phyloP scores from a whole-genome alignment of 441 rosid species.

The Gossypium trilobum region DNA sequence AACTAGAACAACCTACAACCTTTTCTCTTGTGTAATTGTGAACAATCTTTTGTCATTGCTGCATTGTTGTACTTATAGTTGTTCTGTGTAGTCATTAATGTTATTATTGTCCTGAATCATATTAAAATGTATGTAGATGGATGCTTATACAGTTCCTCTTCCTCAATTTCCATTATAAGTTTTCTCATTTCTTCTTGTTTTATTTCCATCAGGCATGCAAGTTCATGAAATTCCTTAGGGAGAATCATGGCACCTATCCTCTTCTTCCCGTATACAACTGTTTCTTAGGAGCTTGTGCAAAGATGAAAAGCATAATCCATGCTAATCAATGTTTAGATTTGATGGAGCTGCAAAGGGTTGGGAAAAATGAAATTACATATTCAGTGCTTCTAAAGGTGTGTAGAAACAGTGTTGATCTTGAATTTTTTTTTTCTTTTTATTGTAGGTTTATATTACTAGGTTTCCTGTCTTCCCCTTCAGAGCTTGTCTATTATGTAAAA shows the following conservation, averaged over 20 bases:
- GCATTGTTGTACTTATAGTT: conserved; percentile 2
- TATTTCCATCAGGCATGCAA: conserved; percentile 52
- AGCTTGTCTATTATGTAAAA: not conserved
- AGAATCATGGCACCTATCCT: conserved; percentile 36
- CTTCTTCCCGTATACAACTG: conserved; percentile 46
- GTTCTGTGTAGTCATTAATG: conserved; percentile 3
- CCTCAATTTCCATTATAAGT: conserved; percentile 2
- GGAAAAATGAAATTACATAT: conserved; percentile 68
- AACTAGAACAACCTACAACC: conserved; percentile 2
- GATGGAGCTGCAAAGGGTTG: conserved; percentile 59
- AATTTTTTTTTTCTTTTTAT: not conserved
- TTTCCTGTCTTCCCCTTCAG: not conserved
- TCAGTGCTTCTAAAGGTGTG: conserved; percentile 66
- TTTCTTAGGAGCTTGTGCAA: conserved; percentile 52
- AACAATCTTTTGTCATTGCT: not conserved
- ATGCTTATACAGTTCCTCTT: conserved; percentile 11
- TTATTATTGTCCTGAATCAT: not conserved
- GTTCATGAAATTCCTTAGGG: conserved; percentile 43
- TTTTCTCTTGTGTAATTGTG: not conserved
- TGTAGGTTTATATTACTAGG: conserved; percentile 1
- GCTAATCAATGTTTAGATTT: conserved; percentile 68
- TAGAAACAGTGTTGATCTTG: conserved; percentile 11
- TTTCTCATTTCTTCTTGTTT: not conserved
- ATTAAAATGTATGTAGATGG: conserved; percentile 7
- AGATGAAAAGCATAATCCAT: conserved; percentile 27